Base-by-base conservation (phyloP, 2,329 filamentous ascomycete genomes). In the Colletotrichum falcatum region DNA sequence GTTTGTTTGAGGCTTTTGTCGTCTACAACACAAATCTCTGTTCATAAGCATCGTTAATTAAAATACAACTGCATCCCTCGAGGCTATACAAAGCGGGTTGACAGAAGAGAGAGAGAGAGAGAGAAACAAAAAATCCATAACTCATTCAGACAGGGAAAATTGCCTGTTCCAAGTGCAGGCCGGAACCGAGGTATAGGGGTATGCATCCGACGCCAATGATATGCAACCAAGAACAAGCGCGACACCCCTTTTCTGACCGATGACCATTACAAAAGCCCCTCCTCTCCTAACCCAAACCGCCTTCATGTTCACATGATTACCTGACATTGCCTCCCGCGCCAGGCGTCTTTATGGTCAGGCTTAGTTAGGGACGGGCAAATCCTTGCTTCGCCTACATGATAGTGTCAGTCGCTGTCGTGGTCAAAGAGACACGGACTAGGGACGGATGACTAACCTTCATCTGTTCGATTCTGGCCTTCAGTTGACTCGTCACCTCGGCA, bases 391-490 rank as follows among this genome's bases (percentile, higher is more conserved):
- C 85, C 85, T 87, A 33, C 3, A 9, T 20, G 42, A 3, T 35
- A 28, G 1, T 28, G 20, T 23, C 5, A 56, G 72, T 73, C 61
- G 74, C 65, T 73, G 73, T 26, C 12, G 74, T 70, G 51, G 49
- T 44, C 28, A 20, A 28, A 8, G 5, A 8, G 5, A 18, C 3
- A n/a, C 12, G 37, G 37, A 62, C 20, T 8, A 20, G 11, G 23
- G 37, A 16, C 11, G 26, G 35, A 8, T 4, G 20, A 77, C 83
- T 74, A 77, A 89, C 89, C 88, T 98, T 99, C 96, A 99, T 99
- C 86, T 96, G 93, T 85, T 98, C 96, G 81, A 99, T 99, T 79
- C 96, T 90, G 62, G 95, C 94, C 85, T 98, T 99, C 77, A 99
- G 82, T 80, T 98, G 96, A 81, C 95, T 98, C 65, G 96, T 99